phyloP scores from a whole-genome alignment of 2,329 filamentous ascomycete species.

The Colletotrichum orbiculare region DNA sequence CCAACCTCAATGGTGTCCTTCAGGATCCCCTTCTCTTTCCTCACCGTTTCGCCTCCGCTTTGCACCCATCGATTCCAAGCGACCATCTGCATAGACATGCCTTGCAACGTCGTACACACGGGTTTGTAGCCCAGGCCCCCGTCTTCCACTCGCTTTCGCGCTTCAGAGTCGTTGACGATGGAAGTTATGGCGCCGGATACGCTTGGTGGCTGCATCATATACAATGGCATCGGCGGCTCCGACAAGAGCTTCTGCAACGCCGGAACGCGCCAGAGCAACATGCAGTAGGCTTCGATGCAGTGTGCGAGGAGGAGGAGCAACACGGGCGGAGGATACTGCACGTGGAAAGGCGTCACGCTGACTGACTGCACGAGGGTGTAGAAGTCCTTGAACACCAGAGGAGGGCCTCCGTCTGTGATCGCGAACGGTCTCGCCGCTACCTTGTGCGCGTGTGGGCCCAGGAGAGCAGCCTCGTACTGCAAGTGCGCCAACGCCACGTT shows the following conservation, averaged over 20 bases:
- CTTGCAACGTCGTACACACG: constrained; percentile 52
- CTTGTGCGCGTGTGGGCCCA: constrained; percentile 48
- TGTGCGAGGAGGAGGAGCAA: constrained; percentile 52
- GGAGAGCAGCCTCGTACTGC: constrained; percentile 61
- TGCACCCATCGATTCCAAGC: constrained; percentile 50
- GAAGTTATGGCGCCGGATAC: constrained; percentile 50
- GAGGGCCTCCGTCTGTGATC: constrained; percentile 61
- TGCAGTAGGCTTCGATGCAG: constrained; percentile 49
- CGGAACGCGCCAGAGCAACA: constrained; percentile 42
- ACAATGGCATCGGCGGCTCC: constrained; percentile 49
- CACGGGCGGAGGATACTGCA: constrained; percentile 48
- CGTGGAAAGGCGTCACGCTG: constrained; percentile 45
- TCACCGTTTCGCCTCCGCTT: constrained; percentile 20
- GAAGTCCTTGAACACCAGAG: constrained; percentile 53
- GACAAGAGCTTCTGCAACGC: constrained; percentile 41
- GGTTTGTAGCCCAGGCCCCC: constrained; percentile 56
- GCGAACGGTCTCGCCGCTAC: constrained; percentile 60
- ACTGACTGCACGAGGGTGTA: constrained; percentile 48
- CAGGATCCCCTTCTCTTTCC: constrained; percentile 22
- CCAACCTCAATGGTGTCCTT: constrained; percentile 31
- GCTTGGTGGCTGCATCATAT: constrained; percentile 53
- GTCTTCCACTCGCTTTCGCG: constrained; percentile 48
- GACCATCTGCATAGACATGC: constrained; percentile 51
- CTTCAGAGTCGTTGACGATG: constrained; percentile 50
- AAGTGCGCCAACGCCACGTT: constrained; percentile 67